Percentiles rank a stretch among this genome's conserved stretches.
Conservation (phyloP, 768 basidiomycete genomes). For the Rhodosporidiobolus odoratus region DNA sequence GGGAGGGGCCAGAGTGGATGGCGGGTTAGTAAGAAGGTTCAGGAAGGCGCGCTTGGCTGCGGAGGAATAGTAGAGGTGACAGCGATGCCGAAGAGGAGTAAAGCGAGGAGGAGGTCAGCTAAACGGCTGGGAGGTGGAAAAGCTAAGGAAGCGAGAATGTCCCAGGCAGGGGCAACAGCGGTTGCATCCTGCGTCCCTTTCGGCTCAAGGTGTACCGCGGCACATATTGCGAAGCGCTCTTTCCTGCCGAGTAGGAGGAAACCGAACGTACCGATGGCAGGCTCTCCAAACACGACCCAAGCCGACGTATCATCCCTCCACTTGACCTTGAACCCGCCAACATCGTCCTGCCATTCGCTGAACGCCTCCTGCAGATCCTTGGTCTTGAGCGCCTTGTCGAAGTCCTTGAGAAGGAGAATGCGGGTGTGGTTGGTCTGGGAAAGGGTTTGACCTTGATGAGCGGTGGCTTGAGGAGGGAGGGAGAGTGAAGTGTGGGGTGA, state of each 20-base stretch:
- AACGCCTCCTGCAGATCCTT: slow-evolving; percentile 91
- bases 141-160: not conserved
- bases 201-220: no score
- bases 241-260: not conserved
- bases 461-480: not conserved
- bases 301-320: slow-evolving; percentile 97
- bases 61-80: slow-evolving; percentile 24
- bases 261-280: slow-evolving; percentile 62
- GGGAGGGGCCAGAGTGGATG: slow-evolving; percentile 48
- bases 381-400: slow-evolving; percentile 92
- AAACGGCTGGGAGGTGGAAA: not conserved
- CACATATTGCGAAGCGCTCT: not conserved
- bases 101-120: not conserved
- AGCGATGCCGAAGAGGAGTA: no score
- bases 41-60: slow-evolving; percentile 94
- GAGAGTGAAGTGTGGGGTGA: not conserved
- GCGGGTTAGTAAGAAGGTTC: slow-evolving; percentile 71
- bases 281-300: slow-evolving; percentile 87
- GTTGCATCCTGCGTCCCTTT: not conserved
- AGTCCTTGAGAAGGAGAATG: slow-evolving; percentile 85
- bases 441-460: not conserved
- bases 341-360: slow-evolving; percentile 74
- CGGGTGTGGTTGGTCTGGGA: slow-evolving; percentile 55
- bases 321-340: slow-evolving; percentile 96
- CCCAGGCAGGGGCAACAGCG: not conserved